Evolutionary conservation across 495 filamentous ascomycete genomes (phyloP), one percentile per base, ranked within the genome.

Genomic region (Penicillium paxilli): DNA sequence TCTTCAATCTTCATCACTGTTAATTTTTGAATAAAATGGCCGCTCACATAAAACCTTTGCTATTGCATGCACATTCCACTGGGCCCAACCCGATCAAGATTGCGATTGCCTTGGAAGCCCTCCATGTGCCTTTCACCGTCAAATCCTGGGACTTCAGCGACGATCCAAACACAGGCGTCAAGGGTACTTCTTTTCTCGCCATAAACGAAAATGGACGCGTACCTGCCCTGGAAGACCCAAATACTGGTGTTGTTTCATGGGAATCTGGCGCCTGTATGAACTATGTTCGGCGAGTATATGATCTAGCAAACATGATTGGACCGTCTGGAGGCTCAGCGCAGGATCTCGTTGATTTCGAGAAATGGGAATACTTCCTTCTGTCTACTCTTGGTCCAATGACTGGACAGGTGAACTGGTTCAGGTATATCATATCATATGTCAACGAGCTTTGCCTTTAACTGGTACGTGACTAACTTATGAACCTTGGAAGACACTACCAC

Each of bases 151-250:
- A 85, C 9, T 78, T 95, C 42, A 62, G 64, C 52, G 87, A 78
- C 62, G 8, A 70, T 54, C 68, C 68, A 1, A 58, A 62, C 10
- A 69, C 54, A 1, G 63, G 72, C 0, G 67, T 91, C 87, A 70
- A 96, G 83, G 69, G 79, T 79, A 30, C 66, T 66, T 84, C 82
- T 76, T 96, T 88, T 68, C 75, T 92, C 17, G 79, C 80, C 14
- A 90, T 96, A 68, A 96, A 94, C 67, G 90, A 91, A 35, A 96
- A 95, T 62, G 91, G 91, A 46, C 86, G 91, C 21, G 91, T 95
- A 44, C 91, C 92, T 2, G 89, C 90, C 0, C 61, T 96, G 8
- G 65, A 71, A 30, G 61, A 71, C 30, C 66, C 76, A 14, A 79
- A 78, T 52, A 79, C 74, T 1, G 69, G 70, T 10, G 63, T 79